phyloP scores from a whole-genome alignment of 2,329 filamentous ascomycete genomes.

The Fusarium brevicatenulatum region DNA sequence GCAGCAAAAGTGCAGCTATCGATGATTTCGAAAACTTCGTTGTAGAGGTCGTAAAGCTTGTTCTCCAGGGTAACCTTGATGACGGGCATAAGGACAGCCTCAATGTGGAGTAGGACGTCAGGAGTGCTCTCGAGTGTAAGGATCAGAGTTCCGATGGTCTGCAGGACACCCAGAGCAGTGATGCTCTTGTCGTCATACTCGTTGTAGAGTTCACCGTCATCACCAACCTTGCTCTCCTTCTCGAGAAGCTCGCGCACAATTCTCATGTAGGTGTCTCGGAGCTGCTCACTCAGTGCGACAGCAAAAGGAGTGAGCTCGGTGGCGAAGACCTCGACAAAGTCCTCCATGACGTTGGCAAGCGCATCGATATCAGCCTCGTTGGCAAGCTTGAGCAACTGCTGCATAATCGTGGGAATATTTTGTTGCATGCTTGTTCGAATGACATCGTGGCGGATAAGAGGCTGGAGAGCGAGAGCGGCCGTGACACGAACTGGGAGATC shows the following conservation, averaged over 20 bases:
- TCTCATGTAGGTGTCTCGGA: conserved; percentile 93
- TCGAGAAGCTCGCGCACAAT: conserved; percentile 93
- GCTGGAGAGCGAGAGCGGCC: conserved; percentile 91
- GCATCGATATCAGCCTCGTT: conserved; percentile 99
- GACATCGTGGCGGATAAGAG: conserved; percentile 92
- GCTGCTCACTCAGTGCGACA: conserved; percentile 92
- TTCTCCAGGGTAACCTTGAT: conserved; percentile 97
- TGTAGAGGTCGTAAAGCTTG: conserved; percentile 97
- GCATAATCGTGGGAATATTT: conserved; percentile 99
- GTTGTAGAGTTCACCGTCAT: conserved; percentile 81
- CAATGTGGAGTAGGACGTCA: conserved; percentile 92
- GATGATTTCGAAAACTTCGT: conserved; percentile 98
- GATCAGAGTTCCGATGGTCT: conserved; percentile 97
- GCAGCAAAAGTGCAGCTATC: conserved; percentile 99
- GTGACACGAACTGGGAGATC: conserved; percentile 94
- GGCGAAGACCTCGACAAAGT: conserved; percentile 99
- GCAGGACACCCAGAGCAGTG: conserved; percentile 92
- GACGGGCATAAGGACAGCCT: conserved; percentile 96
- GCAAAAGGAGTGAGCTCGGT: conserved; percentile 96
- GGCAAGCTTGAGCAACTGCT: conserved; percentile 94
- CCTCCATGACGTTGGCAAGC: conserved; percentile 98
- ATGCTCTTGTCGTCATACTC: conserved; percentile 99
- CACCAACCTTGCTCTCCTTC: conserved; percentile 80
- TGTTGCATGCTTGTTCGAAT: conserved; percentile 96
- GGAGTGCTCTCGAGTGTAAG: conserved; percentile 96